phyloP scores from a whole-genome alignment of 164 flowering plant genomes.

The Euptelea pleiosperma region DNA sequence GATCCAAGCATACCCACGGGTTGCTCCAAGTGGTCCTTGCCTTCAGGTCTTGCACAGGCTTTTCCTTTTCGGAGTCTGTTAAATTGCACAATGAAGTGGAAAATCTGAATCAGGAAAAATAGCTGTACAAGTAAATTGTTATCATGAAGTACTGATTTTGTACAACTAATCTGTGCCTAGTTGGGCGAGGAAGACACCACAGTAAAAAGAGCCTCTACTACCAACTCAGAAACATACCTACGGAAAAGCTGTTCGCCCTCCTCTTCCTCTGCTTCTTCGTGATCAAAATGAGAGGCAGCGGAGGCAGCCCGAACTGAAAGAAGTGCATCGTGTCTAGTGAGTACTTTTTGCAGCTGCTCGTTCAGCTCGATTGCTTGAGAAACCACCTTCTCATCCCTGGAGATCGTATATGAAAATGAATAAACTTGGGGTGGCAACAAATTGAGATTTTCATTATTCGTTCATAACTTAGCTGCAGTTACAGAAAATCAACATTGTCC shows the following conservation, averaged over 20 bases:
- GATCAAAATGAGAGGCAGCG: slow-evolving; percentile 30
- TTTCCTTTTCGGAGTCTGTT: slow-evolving; percentile 87
- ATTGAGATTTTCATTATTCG: not conserved
- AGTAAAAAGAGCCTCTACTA: not conserved
- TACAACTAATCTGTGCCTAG: too few relatives aligned
- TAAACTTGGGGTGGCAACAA: not conserved
- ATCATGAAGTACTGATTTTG: too few relatives aligned
- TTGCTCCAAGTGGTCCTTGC: slow-evolving; percentile 40
- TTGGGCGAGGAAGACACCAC: too few relatives aligned
- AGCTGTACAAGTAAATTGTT: too few relatives aligned
- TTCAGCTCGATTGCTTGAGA: slow-evolving; percentile 80
- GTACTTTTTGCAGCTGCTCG: slow-evolving; percentile 71
- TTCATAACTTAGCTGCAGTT: not conserved
- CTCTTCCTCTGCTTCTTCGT: slow-evolving; percentile 62
- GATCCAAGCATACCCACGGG: slow-evolving; percentile 44
- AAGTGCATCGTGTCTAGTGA: slow-evolving; percentile 74
- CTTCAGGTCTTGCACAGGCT: slow-evolving; percentile 64
- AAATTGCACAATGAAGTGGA: not conserved
- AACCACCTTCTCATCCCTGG: slow-evolving; percentile 77
- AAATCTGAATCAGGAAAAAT: not conserved
- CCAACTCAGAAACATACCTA: slow-evolving; percentile 43
- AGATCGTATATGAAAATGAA: slow-evolving; percentile 2
- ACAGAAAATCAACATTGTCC: too few relatives aligned
- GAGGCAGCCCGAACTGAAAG: slow-evolving; percentile 42
- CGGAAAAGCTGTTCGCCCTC: slow-evolving; percentile 75